Percentiles rank a stretch among this genome's conserved stretches.
Evolutionary conservation across 2,329 filamentous ascomycete species (phyloP).

Genomic region (Nigrospora sphaerica): DNA sequence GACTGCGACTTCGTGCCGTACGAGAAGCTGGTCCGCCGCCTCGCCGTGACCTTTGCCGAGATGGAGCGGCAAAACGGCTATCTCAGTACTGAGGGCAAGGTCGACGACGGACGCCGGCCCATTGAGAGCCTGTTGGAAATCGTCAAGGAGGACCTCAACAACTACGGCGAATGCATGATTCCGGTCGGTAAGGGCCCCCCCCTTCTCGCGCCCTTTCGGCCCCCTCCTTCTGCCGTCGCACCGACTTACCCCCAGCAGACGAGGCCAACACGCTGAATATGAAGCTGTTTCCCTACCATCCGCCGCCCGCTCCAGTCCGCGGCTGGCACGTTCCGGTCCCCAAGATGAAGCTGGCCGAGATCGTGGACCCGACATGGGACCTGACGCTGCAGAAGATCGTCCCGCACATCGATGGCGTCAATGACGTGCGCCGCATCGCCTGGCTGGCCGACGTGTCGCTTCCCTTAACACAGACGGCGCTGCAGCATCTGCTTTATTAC

Average conservation of each 20-base stretch:
- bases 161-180: constrained; percentile 98
- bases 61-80: constrained; percentile 90
- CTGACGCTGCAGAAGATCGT: constrained; percentile 74
- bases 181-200: constrained; percentile 62
- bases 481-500: constrained; percentile 89
- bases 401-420: constrained; percentile 82
- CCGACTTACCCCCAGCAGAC: constrained; percentile 42
- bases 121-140: constrained; percentile 83
- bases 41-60: constrained; percentile 78
- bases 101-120: constrained; percentile 49
- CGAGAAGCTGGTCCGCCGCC: constrained; percentile 76
- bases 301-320: constrained; percentile 68
- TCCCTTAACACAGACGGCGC: constrained; percentile 75
- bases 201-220: constrained; percentile 7
- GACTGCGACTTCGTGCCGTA: constrained; percentile 67
- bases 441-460: constrained; percentile 79
- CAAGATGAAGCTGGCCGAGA: constrained; percentile 56
- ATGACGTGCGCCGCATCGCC: constrained; percentile 81
- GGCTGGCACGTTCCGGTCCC: constrained; percentile 86
- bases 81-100: constrained; percentile 43
- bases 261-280: constrained; percentile 93
- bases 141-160: constrained; percentile 81
- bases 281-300: constrained; percentile 84
- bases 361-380: constrained; percentile 65
- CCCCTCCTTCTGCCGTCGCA: not conserved